A percentile compares a stretch with the other conserved stretches of the same genome.
phyloP scores from a whole-genome alignment of 345 rosid species.

The Noccaea bulbosa region DNA sequence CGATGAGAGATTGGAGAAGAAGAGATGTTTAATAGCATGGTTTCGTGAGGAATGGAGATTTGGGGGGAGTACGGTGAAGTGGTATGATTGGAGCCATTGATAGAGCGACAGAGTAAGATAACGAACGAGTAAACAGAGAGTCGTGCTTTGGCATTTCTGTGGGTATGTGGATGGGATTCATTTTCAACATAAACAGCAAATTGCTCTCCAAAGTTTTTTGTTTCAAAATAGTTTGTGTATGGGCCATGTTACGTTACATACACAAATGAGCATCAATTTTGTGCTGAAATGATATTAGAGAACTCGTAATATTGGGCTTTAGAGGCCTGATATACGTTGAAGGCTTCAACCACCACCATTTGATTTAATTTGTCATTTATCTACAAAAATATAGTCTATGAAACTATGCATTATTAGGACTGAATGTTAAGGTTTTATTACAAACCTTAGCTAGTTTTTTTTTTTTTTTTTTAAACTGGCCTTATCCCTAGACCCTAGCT shows the following conservation, averaged over 20 bases:
- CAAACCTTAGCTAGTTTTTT: no score
- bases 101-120: neutral
- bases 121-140: constrained; percentile 18
- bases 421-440: no score
- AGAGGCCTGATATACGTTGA: neutral
- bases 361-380: no score
- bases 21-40: constrained; percentile 75
- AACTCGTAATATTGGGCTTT: constrained; percentile 5
- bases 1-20: constrained; percentile 54
- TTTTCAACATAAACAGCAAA: constrained; percentile 21
- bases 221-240: neutral
- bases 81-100: constrained; percentile 39
- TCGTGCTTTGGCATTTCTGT: constrained; percentile 27
- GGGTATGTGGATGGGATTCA: constrained; percentile 62
- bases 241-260: constrained; percentile 23
- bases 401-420: no score
- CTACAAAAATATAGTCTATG: no score
- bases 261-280: neutral
- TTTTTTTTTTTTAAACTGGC: no score
- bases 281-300: neutral
- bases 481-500: no score
- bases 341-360: no score
- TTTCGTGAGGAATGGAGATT: constrained; percentile 36
- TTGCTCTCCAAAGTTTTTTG: constrained; percentile 24
- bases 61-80: constrained; percentile 37